A percentile compares a stretch with the other conserved stretches of the same genome.
These are phyloP conservation scores for Picea glauca DNA, from an alignment of 75 land plant genomes.

Conservation along the genomic window DNA sequence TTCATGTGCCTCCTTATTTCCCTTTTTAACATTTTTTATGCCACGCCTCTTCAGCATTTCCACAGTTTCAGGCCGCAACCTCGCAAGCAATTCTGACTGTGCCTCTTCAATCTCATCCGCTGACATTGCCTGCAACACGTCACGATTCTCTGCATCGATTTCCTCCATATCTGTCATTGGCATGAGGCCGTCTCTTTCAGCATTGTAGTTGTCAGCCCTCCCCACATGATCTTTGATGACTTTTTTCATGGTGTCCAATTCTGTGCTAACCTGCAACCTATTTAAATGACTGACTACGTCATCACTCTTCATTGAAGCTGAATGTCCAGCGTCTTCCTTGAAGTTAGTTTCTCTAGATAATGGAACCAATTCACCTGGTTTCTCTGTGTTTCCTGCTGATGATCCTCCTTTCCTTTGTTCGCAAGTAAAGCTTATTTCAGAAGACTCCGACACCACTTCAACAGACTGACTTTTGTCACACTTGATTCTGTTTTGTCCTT, in stretches of 20 bases:
- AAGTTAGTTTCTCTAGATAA: background rate
- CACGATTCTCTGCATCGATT: slow-evolving; percentile 65
- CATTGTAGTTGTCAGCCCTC: background rate
- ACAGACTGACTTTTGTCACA: background rate
- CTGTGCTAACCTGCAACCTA: background rate
- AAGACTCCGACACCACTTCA: background rate
- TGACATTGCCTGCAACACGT: slow-evolving; percentile 60
- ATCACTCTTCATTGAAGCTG: background rate
- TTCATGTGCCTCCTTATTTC: slow-evolving; percentile 7
- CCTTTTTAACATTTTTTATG: slow-evolving; percentile 33
- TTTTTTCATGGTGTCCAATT: background rate
- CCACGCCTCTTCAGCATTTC: slow-evolving; percentile 71
- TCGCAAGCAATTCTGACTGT: slow-evolving; percentile 65
- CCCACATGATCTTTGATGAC: background rate
- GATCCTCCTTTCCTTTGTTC: background rate
- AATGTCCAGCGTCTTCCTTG: background rate
- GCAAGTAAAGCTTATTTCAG: background rate
- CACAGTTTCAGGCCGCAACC: slow-evolving; percentile 56
- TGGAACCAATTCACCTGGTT: background rate
- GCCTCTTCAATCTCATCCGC: slow-evolving; percentile 79
- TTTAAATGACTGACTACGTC: background rate
- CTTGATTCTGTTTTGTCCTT: background rate
- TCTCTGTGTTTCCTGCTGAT: background rate
- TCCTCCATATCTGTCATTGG: slow-evolving; percentile 17
- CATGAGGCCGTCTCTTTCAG: slow-evolving; percentile 1